These are phyloP conservation scores for Malassezia sympodialis DNA, from an alignment of 1,284 basidiomycete genomes.

Conservation along the genomic window DNA sequence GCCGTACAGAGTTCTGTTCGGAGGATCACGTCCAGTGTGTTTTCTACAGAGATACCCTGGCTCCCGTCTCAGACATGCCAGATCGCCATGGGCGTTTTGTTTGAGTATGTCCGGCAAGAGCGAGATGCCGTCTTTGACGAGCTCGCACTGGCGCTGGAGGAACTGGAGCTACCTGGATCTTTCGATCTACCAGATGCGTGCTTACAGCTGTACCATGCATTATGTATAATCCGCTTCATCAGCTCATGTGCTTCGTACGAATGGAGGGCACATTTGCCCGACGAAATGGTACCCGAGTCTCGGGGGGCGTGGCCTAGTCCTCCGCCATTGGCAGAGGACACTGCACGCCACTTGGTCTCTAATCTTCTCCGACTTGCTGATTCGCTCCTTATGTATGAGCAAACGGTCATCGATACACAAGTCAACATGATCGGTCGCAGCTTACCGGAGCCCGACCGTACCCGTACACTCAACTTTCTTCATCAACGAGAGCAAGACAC, in stretches of 20 bases:
- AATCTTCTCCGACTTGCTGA: not conserved
- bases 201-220: not conserved
- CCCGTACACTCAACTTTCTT: not conserved
- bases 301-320: not conserved
- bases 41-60: not conserved
- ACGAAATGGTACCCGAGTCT: not conserved
- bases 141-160: not conserved
- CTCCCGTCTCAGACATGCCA: not conserved
- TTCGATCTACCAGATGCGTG: not conserved
- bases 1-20: not conserved
- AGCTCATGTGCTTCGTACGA: not conserved
- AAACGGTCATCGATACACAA: not conserved
- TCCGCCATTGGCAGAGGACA: not conserved
- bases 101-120: not conserved
- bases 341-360: not conserved
- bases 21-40: not conserved
- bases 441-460: not conserved
- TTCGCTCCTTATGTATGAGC: not conserved
- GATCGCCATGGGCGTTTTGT: not conserved
- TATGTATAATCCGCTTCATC: constrained; percentile 5
- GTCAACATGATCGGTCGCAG: not conserved
- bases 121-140: not conserved
- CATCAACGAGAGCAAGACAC: not conserved
- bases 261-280: not conserved
- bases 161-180: not conserved